Evolutionary conservation across 495 filamentous ascomycete species (phyloP).

Genomic region (Extremus antarcticus): DNA sequence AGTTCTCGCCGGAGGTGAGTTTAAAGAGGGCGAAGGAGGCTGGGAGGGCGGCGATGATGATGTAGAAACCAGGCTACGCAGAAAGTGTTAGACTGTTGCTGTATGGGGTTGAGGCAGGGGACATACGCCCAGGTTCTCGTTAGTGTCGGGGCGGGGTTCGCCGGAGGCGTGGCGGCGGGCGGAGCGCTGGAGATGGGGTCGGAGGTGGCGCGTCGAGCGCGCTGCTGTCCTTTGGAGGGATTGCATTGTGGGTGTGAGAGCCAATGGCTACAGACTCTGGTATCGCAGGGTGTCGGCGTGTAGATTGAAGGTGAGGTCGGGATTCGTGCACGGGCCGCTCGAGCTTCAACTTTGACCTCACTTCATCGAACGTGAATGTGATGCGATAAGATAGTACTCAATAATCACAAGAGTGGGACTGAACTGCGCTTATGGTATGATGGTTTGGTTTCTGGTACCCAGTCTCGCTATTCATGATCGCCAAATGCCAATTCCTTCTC

Average conservation of each 20-base stretch:
- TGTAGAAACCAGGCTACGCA: constrained; percentile 62
- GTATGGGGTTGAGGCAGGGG: constrained; percentile 13
- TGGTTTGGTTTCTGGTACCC: too few relatives aligned
- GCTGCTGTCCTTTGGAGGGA: constrained; percentile 26
- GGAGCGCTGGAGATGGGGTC: constrained; percentile 22
- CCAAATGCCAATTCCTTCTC: too few relatives aligned
- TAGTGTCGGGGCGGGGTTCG: constrained; percentile 19
- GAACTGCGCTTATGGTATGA: background rate
- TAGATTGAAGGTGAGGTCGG: constrained; percentile 6
- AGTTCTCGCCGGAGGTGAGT: constrained; percentile 38
- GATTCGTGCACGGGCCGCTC: background rate
- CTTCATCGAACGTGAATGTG: background rate
- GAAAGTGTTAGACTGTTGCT: constrained; percentile 1
- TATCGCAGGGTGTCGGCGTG: too few relatives aligned
- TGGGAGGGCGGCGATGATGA: constrained; percentile 49
- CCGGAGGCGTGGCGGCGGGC: constrained; percentile 27
- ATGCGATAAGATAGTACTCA: too few relatives aligned
- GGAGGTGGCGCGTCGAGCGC: constrained; percentile 23
- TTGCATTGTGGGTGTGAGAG: constrained; percentile 24
- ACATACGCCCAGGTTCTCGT: constrained; percentile 55
- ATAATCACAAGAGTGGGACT: too few relatives aligned
- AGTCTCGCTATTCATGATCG: too few relatives aligned
- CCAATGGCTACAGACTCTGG: constrained; percentile 7
- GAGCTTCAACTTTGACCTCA: background rate
- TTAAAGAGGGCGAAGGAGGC: constrained; percentile 47